A percentile compares a stretch with the other conserved stretches of the same genome.
Conservation (phyloP, 2,329 filamentous ascomycete species). For the Fusarium nurragi region DNA sequence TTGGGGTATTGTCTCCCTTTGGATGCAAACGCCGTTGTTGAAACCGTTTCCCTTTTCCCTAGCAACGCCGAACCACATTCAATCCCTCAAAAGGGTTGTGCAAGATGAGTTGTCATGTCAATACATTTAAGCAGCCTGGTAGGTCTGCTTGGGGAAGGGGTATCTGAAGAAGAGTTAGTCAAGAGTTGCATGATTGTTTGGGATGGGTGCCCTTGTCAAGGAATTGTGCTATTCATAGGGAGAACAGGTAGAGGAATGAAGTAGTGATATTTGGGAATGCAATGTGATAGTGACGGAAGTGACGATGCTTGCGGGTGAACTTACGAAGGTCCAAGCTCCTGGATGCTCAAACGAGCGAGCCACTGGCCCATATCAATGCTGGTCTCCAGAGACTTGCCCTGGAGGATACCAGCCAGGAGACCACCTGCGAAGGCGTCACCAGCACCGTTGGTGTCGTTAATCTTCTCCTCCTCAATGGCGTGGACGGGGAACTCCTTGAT, state of each 20-base stretch:
- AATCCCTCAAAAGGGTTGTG: conserved; percentile 38
- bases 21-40: conserved; percentile 63
- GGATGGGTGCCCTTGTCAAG: conserved; percentile 25
- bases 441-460: conserved; percentile 96
- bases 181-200: conserved; percentile 10
- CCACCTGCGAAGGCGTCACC: conserved; percentile 97
- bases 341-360: conserved; percentile 92
- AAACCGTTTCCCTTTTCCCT: conserved; percentile 58
- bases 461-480: conserved; percentile 77
- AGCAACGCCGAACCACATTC: conserved; percentile 55
- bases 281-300: conserved; percentile 13
- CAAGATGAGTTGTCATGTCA: conserved; percentile 40
- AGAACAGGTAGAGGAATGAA: conserved; percentile 36
- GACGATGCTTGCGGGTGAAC: conserved; percentile 52
- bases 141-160: conserved; percentile 84
- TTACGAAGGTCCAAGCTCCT: conserved; percentile 95
- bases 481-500: conserved; percentile 84
- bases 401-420: conserved; percentile 87
- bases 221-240: conserved; percentile 25
- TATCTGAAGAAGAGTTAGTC: conserved; percentile 62
- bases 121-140: conserved; percentile 59
- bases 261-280: conserved; percentile 4
- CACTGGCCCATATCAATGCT: conserved; percentile 94
- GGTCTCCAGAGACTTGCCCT: conserved; percentile 81
- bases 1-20: conserved; percentile 44